These are phyloP conservation scores for Colletotrichum tropicicola DNA, from an alignment of 2,329 filamentous ascomycete species.

Conservation along the genomic window DNA sequence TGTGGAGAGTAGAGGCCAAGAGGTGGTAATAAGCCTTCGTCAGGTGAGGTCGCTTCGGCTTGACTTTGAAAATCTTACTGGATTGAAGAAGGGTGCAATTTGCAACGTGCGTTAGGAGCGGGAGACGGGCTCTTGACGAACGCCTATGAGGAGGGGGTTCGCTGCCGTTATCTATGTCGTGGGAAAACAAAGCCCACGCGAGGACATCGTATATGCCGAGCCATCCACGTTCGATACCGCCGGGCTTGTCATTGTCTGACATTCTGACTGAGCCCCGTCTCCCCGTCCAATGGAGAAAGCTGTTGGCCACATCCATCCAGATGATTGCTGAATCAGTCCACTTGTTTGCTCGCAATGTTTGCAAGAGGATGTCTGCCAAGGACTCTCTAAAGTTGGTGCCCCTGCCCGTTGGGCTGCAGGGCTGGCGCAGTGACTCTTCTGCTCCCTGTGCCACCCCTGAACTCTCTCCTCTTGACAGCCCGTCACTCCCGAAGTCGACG, in stretches of 20 bases:
- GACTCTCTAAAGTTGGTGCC: not conserved
- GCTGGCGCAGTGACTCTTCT: not conserved
- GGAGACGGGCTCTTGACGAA: not conserved
- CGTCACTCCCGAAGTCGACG: not conserved
- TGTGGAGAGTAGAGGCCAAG: constrained; percentile 5
- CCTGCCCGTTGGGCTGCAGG: not conserved
- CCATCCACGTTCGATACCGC: not conserved
- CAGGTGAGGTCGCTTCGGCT: constrained; percentile 2
- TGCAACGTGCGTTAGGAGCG: not conserved
- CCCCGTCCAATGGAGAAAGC: constrained; percentile 2
- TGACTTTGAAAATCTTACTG: not conserved
- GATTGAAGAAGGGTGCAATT: not conserved
- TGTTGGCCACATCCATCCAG: not conserved
- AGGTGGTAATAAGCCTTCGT: not conserved
- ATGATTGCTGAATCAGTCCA: not conserved
- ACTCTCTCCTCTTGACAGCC: not conserved
- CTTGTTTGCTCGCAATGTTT: not conserved
- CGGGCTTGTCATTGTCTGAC: constrained; percentile 8
- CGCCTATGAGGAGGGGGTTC: not conserved
- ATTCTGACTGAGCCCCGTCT: not conserved
- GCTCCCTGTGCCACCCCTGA: constrained; percentile 5
- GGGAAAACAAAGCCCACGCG: not conserved
- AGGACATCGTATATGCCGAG: not conserved
- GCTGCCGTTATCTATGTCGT: not conserved
- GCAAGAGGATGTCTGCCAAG: not conserved